Evolutionary conservation across 768 basidiomycete species (phyloP).

Genomic region (Pholiota conissans): DNA sequence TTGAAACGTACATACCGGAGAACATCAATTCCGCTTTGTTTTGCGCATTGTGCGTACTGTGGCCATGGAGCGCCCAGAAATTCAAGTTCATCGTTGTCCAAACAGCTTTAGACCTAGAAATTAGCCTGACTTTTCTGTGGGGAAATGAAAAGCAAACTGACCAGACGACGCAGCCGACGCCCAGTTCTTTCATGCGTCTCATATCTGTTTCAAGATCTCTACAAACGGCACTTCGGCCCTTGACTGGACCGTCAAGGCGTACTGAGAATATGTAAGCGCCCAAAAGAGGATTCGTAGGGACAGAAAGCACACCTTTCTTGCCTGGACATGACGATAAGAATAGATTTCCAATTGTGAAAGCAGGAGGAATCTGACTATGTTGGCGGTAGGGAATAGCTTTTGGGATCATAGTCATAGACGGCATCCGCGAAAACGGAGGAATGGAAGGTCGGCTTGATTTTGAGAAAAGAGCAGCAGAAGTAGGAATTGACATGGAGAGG

Average conservation of each 20-base stretch:
- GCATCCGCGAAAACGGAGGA: background rate
- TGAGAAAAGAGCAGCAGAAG: constrained; percentile 3
- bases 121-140: constrained; percentile 3
- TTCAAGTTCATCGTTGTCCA: constrained; percentile 82
- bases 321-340: constrained; percentile 91
- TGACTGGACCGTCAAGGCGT: constrained; percentile 70
- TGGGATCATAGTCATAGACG: background rate
- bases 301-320: constrained; percentile 72
- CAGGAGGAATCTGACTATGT: background rate
- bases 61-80: constrained; percentile 87
- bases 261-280: constrained; percentile 37
- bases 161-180: constrained; percentile 85
- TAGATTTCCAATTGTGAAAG: constrained; percentile 73
- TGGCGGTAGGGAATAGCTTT: background rate
- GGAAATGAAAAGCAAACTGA: constrained; percentile 29
- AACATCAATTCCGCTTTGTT: constrained; percentile 70
- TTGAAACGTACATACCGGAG: constrained; percentile 55
- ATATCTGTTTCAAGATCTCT: constrained; percentile 81
- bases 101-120: constrained; percentile 50
- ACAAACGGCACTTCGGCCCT: constrained; percentile 80
- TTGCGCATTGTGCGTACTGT: constrained; percentile 67
- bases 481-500: constrained; percentile 16
- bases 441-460: too few relatives aligned
- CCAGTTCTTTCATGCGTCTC: constrained; percentile 66
- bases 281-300: background rate